Percentiles rank a stretch among this genome's conserved stretches.
Conservation (phyloP, 2,329 filamentous ascomycete genomes). For the Aureobasidium mangrovei region DNA sequence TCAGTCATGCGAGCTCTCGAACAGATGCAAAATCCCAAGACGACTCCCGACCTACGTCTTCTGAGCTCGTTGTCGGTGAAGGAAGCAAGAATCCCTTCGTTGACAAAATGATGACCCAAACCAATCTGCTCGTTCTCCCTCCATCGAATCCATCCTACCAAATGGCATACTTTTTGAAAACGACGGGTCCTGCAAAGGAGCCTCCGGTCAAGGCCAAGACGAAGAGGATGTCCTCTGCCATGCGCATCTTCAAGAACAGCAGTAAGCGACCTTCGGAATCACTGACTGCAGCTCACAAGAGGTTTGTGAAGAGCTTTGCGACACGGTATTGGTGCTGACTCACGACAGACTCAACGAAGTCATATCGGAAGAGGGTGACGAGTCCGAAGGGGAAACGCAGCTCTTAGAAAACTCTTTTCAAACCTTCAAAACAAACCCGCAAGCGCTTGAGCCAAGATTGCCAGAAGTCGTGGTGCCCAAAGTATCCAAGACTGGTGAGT, state of each 20-base stretch:
- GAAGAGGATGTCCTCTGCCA: conserved; percentile 21
- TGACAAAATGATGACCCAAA: conserved; percentile 26
- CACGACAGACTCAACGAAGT: not conserved
- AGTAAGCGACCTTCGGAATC: conserved; percentile 14
- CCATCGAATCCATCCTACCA: conserved; percentile 25
- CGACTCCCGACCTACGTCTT: not conserved
- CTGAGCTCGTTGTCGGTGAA: not conserved
- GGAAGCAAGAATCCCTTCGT: conserved; percentile 3
- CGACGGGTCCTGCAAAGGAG: conserved; percentile 28
- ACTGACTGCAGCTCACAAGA: conserved; percentile 19
- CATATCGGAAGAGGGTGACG: not conserved
- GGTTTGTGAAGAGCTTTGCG: conserved; percentile 13
- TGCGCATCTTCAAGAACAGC: conserved; percentile 24
- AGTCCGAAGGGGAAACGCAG: not conserved
- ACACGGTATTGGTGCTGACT: not conserved
- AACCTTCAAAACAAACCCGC: conserved; percentile 4
- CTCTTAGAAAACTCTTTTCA: not conserved
- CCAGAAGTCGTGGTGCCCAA: conserved; percentile 26
- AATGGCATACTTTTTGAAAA: conserved; percentile 31
- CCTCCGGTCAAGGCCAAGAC: conserved; percentile 17
- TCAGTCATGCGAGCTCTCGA: conserved; percentile 7
- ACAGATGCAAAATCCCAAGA: not conserved
- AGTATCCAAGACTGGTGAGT: conserved; percentile 27
- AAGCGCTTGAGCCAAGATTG: conserved; percentile 14
- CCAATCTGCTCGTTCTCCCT: conserved; percentile 23